Percentiles rank a stretch among this genome's conserved stretches.
Conservation (phyloP, 2,329 filamentous ascomycete genomes). For the Elsinoe ampelina region DNA sequence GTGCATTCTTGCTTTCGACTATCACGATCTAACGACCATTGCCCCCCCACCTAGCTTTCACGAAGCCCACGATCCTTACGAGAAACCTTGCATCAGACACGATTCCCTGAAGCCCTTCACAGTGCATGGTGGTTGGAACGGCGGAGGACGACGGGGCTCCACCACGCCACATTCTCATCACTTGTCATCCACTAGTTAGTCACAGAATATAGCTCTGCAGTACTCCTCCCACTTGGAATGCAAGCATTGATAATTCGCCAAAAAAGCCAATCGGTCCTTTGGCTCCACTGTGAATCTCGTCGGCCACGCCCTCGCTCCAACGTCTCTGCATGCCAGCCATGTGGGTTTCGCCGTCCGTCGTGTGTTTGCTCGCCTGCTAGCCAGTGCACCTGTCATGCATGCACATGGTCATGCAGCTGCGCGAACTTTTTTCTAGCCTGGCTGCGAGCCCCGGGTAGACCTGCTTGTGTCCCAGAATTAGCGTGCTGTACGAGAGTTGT, state of each 20-base stretch:
- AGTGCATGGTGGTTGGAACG: background rate
- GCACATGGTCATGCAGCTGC: background rate
- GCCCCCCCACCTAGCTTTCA: background rate
- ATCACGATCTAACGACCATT: background rate
- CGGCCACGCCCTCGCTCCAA: too few relatives aligned
- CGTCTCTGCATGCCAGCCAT: too few relatives aligned
- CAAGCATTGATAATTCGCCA: too few relatives aligned
- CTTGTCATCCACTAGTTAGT: too few relatives aligned
- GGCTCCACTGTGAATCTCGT: too few relatives aligned
- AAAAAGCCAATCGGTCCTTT: too few relatives aligned
- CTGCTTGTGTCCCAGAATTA: background rate
- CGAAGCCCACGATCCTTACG: constrained; percentile 8
- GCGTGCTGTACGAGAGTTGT: background rate
- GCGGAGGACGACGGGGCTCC: background rate
- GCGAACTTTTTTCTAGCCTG: background rate
- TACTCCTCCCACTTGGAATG: too few relatives aligned
- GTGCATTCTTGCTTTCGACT: background rate
- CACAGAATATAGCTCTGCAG: too few relatives aligned
- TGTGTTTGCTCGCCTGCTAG: too few relatives aligned
- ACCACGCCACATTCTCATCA: background rate
- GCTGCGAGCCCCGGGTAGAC: background rate
- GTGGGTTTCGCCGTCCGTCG: too few relatives aligned
- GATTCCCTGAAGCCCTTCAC: background rate
- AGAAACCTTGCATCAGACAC: background rate
- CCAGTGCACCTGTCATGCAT: background rate